phyloP scores from a whole-genome alignment of 1,284 basidiomycete genomes.

The Blastosporella zonata region DNA sequence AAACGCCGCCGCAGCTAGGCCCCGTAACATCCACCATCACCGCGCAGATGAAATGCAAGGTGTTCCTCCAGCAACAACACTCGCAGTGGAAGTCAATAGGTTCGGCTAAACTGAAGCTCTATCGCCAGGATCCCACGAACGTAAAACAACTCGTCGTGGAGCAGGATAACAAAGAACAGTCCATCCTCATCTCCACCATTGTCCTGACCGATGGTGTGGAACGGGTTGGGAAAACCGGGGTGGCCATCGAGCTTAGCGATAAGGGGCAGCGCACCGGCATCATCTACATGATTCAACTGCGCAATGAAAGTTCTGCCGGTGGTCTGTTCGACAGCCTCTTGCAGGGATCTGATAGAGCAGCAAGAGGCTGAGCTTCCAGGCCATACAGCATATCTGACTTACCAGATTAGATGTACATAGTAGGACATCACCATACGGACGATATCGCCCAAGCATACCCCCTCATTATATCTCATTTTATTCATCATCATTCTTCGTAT shows the following conservation, averaged over 20 bases:
- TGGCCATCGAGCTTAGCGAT: constrained; percentile 95
- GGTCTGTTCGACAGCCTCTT: constrained; percentile 87
- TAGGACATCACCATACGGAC: constrained; percentile 11
- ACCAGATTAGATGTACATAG: constrained; percentile 14
- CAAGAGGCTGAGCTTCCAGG: constrained; percentile 15
- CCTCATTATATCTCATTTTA: constrained; percentile 8
- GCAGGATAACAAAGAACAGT: constrained; percentile 76
- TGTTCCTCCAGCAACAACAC: constrained; percentile 94
- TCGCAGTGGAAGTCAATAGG: constrained; percentile 97
- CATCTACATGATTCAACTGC: constrained; percentile 95
- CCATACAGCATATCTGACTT: constrained; percentile 2
- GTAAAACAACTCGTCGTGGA: constrained; percentile 97
- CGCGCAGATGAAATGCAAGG: constrained; percentile 98
- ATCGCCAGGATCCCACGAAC: constrained; percentile 79
- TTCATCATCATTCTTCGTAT: constrained; percentile 1
- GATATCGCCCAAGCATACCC: constrained; percentile 11
- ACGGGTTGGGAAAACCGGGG: constrained; percentile 94
- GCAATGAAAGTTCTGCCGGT: constrained; percentile 83
- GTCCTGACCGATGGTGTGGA: constrained; percentile 96
- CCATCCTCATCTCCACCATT: constrained; percentile 90
- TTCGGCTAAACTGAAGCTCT: constrained; percentile 84
- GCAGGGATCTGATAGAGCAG: constrained; percentile 76
- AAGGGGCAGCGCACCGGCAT: constrained; percentile 90
- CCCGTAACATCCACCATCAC: constrained; percentile 75
- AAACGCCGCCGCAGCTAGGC: constrained; percentile 50